Percentiles rank a stretch among this genome's conserved stretches.
Evolutionary conservation across 1,284 basidiomycete species (phyloP).

Genomic region (Sporisorium reilianum): DNA sequence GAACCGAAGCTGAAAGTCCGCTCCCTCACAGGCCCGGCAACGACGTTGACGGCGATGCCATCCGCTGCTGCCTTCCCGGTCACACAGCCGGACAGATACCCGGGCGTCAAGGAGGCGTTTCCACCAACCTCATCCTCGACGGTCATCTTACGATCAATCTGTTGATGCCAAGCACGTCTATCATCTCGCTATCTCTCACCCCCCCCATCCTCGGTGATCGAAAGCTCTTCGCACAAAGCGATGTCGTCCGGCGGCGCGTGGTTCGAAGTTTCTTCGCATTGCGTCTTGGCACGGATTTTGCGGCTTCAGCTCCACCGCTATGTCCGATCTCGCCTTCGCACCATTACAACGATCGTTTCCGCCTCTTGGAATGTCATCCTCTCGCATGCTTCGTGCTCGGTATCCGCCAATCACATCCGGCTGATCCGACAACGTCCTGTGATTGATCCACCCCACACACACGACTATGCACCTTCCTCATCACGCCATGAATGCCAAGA

Average conservation of each 20-base stretch:
- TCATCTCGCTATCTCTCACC: no score
- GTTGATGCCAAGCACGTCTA: constrained; percentile 1
- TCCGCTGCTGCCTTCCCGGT: neutral
- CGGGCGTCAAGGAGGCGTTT: no score
- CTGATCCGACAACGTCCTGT: constrained; percentile 1
- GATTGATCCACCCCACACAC: constrained; percentile 5
- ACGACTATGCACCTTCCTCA: neutral
- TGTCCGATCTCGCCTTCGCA: no score
- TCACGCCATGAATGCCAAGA: constrained; percentile 7
- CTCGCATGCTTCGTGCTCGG: neutral
- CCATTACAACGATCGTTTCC: no score
- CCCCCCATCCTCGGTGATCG: no score
- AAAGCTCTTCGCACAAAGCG: neutral
- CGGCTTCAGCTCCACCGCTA: no score
- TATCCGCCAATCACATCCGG: neutral
- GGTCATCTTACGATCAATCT: no score
- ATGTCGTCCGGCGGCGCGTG: neutral
- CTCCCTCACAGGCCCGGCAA: neutral
- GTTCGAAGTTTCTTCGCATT: constrained; percentile 8
- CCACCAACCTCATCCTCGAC: no score
- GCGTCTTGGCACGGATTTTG: constrained; percentile 18
- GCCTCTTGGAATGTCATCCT: no score
- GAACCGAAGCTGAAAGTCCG: neutral
- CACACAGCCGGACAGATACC: neutral
- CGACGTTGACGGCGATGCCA: neutral